Base-by-base conservation (phyloP, 1,284 basidiomycete species). In the Schizophyllum amplum region DNA sequence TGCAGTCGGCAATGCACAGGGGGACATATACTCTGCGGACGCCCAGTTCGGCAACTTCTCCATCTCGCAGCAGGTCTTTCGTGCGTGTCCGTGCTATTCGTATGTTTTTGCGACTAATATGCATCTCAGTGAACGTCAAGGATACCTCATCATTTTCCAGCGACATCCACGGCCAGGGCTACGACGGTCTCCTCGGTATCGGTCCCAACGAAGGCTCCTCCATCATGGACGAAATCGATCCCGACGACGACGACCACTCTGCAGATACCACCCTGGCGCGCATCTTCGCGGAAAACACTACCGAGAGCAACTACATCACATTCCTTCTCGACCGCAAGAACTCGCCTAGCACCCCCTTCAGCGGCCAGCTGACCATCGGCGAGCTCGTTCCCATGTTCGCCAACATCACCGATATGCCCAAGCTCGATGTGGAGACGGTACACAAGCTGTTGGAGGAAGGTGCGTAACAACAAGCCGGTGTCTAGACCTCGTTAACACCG, bases 191-290 rank as follows among this genome's bases (percentile, higher is more conserved):
- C 24, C 72, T 90, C 33, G 87, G 87, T 11, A 77, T 90, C 13
- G 88, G 87, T 24, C 87, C 87, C 20, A 88, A 87, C 70, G 73
- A 80, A 24, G 86, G 84, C 56, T 87, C 85, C 50, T 72, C 79
- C 47, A 82, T 90, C 59, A 76, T 75, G 53, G 75, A 82, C 62
- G 81, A 83, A 58, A 63, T 89, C 53, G 73, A 72, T 56, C 33
- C 33, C 33, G 33, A 42, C 33, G 33, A 42, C 33, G 77, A 85
- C 69, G 72, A 74, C 42, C 59, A 69, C 47, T 63, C 70, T 53
- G 66, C 74, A 5, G 77, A 85, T 69, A 80, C 75, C 9, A 69
- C 83, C 23, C 72, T 89, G 7, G 78, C 80, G 62, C 75, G 77
- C 60, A 80, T 88, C 59, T 89, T 87, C 66, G 68, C 77, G 56